Conservation (phyloP, 2,329 filamentous ascomycete species). For the Diaporthe humulicola region DNA sequence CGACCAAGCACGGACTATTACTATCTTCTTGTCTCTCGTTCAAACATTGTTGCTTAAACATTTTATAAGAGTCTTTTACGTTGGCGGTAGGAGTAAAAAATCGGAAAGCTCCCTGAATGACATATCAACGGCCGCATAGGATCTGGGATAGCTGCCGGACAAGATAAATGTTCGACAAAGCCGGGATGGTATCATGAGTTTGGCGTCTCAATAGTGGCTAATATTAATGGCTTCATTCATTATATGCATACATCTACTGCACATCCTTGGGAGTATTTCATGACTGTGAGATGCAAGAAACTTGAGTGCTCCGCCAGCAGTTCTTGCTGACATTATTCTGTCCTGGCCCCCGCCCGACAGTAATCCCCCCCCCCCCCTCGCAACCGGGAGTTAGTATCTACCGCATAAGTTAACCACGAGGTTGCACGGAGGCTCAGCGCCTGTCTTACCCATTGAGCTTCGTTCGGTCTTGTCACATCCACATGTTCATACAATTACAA, state of each 20-base stretch:
- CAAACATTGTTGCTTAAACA: not conserved
- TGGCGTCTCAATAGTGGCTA: constrained; percentile 20
- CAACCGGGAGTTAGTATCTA: no score
- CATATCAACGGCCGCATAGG: constrained; percentile 3
- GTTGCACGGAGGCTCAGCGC: not conserved
- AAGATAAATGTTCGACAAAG: not conserved
- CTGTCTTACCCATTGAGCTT: not conserved
- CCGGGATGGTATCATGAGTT: not conserved
- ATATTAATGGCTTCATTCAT: constrained; percentile 25
- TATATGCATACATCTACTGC: not conserved
- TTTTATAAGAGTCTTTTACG: not conserved
- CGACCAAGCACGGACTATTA: not conserved
- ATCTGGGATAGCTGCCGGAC: not conserved
- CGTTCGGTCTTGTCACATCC: not conserved
- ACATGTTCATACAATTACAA: not conserved
- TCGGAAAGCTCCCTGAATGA: not conserved
- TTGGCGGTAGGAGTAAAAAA: constrained; percentile 2
- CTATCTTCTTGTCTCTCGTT: constrained; percentile 30
- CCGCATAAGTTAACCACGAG: no score
- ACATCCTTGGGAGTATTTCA: not conserved
- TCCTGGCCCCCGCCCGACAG: no score
- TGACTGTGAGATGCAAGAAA: no score
- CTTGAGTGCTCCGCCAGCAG: no score
- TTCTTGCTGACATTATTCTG: no score
- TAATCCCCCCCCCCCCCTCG: no score